Base-by-base conservation (phyloP, 768 basidiomycete species). In the Cystofilobasidium macerans region DNA sequence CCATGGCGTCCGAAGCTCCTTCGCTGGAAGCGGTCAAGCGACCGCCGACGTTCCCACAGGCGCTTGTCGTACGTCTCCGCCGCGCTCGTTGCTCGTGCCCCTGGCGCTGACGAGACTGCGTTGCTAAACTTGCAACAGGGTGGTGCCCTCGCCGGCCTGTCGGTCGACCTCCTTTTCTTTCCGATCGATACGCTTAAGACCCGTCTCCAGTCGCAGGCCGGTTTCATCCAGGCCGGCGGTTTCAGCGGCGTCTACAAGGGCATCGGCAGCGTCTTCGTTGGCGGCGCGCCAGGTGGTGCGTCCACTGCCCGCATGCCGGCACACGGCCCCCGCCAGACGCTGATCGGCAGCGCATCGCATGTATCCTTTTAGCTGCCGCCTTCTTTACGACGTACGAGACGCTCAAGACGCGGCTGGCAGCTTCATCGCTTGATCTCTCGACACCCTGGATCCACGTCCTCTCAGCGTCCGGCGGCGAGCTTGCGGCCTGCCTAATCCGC, bases 131-230 rank as follows among this genome's bases (percentile, higher is more conserved):
- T 26, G 26, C 1, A 4, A 57, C 42, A 91, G 87, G 86, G 89
- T 48, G 91, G 94, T 30, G 93, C 87, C 26, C 75, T 86, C n/a
- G 90, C 95, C 36, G 94, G 94, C 32, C 87, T 89, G 11, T 82
- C 90, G 2, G 94, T 97, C 22, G 94, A 99, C 77, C 82, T 97
- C 53, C 82, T 95, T 26, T 93, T 99, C 79, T 99, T 91, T 76
- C 94, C 94, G 1, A 84, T 99, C 65, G 94, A 99, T 78, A 95
- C 94, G 0, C 77, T 98, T 74, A 99, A 99, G 78, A 98, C 95
- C 43, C 86, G 94, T 57, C 81, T 95, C 38, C 94, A 99, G 72
- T 87, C 91, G 8, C 75, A 84, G 3, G 85, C 88, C 72, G 95
- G 94, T 22, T 97, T 99, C 75, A 74, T 83, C 53, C 78, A 79